Conservation (phyloP, 2,329 filamentous ascomycete genomes). For the Cordyceps farinosa region DNA sequence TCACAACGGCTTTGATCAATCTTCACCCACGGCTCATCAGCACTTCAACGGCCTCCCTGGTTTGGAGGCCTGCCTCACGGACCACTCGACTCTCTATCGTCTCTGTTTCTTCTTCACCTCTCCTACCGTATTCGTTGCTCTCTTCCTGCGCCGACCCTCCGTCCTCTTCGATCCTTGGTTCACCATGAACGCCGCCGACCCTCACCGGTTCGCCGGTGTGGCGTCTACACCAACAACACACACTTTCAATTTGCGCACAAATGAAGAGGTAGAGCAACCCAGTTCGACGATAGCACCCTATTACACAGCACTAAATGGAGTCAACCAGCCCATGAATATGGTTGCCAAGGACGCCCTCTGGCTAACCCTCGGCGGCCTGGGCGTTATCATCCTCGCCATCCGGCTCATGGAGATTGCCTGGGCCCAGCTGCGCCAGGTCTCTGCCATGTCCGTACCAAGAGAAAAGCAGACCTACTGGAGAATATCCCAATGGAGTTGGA, state of each 20-base stretch:
- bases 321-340: constrained; percentile 56
- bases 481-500: constrained; percentile 54
- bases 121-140: constrained; percentile 11
- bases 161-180: not conserved
- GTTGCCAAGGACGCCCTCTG: constrained; percentile 56
- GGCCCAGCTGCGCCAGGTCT: constrained; percentile 56
- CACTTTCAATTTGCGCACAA: constrained; percentile 25
- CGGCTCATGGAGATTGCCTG: constrained; percentile 52
- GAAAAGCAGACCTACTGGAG: constrained; percentile 59
- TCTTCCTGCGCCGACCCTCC: constrained; percentile 10
- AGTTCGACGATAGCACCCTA: constrained; percentile 53
- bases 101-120: constrained; percentile 8
- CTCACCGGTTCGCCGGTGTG: constrained; percentile 30
- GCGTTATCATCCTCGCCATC: constrained; percentile 49
- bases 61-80: constrained; percentile 7
- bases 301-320: constrained; percentile 54
- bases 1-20: not conserved
- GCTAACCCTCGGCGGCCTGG: constrained; percentile 58
- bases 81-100: not conserved
- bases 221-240: constrained; percentile 30
- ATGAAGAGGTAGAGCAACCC: constrained; percentile 29
- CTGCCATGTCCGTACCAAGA: constrained; percentile 52
- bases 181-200: constrained; percentile 27
- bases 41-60: constrained; percentile 9
- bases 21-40: constrained; percentile 10